Conservation (phyloP, 345 rosid genomes). For the Atalantia buxifolia region DNA sequence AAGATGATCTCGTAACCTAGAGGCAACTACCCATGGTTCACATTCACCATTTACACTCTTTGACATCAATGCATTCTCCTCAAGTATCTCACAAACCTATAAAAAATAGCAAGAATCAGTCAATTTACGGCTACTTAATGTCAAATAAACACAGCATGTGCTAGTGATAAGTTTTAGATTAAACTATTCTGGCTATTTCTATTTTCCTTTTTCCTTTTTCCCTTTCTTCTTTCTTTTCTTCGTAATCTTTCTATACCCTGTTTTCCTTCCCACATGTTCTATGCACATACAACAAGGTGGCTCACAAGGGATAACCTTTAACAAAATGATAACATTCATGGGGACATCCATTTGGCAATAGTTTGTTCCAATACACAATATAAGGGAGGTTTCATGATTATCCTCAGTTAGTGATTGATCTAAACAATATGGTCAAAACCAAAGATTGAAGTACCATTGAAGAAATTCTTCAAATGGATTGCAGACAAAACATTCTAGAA, state of each 20-base stretch:
- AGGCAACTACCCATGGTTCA: constrained; percentile 86
- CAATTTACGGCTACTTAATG: neutral
- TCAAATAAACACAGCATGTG: neutral
- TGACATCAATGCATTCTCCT: constrained; percentile 74
- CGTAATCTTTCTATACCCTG: neutral
- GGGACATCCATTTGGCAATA: neutral
- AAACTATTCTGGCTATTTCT: neutral
- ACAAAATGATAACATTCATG: neutral
- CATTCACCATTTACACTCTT: constrained; percentile 40
- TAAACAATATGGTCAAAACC: neutral
- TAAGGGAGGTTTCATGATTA: neutral
- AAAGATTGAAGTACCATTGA: neutral
- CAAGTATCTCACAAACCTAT: constrained; percentile 84
- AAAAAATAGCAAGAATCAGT: constrained; percentile 2
- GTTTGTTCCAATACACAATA: neutral
- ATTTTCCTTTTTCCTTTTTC: neutral
- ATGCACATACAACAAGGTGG: neutral
- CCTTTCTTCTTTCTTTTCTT: neutral
- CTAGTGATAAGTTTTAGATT: neutral
- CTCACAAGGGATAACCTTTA: neutral
- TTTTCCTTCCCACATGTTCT: neutral
- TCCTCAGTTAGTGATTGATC: neutral
- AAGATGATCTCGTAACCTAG: constrained; percentile 80
- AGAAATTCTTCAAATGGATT: neutral
- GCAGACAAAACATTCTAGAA: neutral